phyloP scores from a whole-genome alignment of 208 protist genomes.

The Acanthamoeba lenticulata region DNA sequence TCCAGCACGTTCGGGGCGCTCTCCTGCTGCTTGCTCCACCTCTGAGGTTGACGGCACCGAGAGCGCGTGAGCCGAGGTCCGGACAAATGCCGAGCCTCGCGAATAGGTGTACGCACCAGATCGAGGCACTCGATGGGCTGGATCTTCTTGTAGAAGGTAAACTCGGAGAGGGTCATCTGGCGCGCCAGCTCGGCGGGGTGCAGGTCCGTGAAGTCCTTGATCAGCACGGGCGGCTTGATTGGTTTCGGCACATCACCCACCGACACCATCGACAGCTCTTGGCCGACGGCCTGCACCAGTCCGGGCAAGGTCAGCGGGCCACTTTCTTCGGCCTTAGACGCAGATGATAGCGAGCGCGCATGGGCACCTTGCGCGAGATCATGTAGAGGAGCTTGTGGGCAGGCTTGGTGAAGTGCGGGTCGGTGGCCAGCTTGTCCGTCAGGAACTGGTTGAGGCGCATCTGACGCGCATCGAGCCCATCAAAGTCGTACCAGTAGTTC shows the following conservation, averaged over 20 bases:
- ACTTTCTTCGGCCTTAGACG: too few relatives aligned
- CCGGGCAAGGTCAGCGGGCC: too few relatives aligned
- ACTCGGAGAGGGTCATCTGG: conserved; percentile 49
- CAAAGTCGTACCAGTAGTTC: conserved; percentile 65
- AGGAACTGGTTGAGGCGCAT: conserved; percentile 37
- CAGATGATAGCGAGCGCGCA: background rate
- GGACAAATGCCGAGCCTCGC: background rate
- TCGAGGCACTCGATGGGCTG: conserved; percentile 63
- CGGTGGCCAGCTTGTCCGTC: conserved; percentile 30
- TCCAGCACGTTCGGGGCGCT: conserved; percentile 25
- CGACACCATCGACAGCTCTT: conserved; percentile 51
- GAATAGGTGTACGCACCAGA: background rate
- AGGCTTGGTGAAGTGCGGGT: conserved; percentile 36
- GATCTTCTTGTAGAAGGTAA: conserved; percentile 46
- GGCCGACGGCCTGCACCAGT: conserved; percentile 17
- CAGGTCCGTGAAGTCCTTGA: conserved; percentile 27
- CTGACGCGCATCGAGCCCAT: background rate
- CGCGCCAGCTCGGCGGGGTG: conserved; percentile 51
- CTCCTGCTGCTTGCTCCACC: conserved; percentile 37
- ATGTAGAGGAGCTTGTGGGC: conserved; percentile 57
- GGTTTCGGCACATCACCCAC: conserved; percentile 51
- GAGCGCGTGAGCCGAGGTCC: background rate
- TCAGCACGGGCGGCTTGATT: background rate
- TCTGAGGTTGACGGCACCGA: background rate
- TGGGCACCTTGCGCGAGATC: conserved; percentile 29